These are phyloP conservation scores for Leucaena leucocephala DNA, from an alignment of 306 rosid genomes.

Conservation along the genomic window DNA sequence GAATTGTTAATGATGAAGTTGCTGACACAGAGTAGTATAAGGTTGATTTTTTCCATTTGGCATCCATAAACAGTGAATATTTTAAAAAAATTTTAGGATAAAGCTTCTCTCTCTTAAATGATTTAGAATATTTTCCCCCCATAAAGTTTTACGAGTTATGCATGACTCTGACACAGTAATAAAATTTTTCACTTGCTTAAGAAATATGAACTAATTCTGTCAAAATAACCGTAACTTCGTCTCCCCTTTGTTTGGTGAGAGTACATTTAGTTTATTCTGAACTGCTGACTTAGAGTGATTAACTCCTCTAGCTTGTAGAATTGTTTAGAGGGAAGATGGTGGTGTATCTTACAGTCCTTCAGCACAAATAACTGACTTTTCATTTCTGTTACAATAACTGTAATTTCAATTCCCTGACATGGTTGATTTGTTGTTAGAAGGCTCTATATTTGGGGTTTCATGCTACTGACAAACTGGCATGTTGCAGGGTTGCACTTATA, in stretches of 20 bases:
- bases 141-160: not conserved
- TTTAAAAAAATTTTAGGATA: not conserved
- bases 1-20: conserved; percentile 4
- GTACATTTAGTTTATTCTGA: conserved; percentile 26
- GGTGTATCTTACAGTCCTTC: conserved; percentile 6
- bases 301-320: conserved; percentile 19
- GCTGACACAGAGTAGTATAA: not conserved
- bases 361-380: conserved; percentile 10
- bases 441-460: conserved; percentile 14
- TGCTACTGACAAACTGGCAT: conserved; percentile 39
- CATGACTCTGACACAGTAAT: not conserved
- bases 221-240: conserved; percentile 16
- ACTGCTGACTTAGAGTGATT: conserved; percentile 1
- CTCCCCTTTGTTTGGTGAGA: conserved; percentile 4
- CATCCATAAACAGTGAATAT: not conserved
- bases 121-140: not conserved
- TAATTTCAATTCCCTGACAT: not conserved
- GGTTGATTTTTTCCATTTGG: not conserved
- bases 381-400: not conserved
- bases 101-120: not conserved
- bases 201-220: conserved; percentile 4
- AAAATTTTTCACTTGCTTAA: not conserved
- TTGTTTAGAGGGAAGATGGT: conserved; percentile 8
- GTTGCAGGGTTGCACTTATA: conserved; percentile 84
- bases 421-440: conserved; percentile 12